phyloP scores from a whole-genome alignment of 1,284 basidiomycete genomes.

The Pseudozyma tsukubaensis region DNA sequence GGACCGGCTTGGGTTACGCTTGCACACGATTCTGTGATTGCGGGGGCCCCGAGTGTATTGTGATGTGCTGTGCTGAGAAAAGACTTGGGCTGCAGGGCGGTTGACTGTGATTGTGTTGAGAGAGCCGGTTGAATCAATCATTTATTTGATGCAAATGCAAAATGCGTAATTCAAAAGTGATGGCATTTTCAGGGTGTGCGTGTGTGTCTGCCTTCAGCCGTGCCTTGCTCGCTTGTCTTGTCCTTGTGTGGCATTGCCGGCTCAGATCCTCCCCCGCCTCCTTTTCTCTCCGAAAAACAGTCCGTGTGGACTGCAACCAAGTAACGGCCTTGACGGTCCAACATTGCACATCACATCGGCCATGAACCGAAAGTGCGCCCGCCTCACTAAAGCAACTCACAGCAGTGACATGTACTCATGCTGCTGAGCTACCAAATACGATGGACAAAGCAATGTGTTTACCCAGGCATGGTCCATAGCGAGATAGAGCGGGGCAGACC shows the following conservation, averaged over 20 bases:
- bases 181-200: not conserved
- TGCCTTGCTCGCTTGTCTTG: too few species aligned
- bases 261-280: not conserved
- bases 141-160: not conserved
- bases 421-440: too few species aligned
- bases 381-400: too few species aligned
- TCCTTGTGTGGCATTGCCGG: too few species aligned
- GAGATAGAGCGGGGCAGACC: slow-evolving; percentile 14
- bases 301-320: not conserved
- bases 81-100: not conserved
- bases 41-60: slow-evolving; percentile 24
- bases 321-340: slow-evolving; percentile 30
- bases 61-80: not conserved
- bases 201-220: too few species aligned
- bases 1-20: not conserved
- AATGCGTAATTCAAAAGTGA: not conserved
- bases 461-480: too few species aligned
- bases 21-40: not conserved
- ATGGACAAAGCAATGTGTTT: too few species aligned
- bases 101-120: not conserved
- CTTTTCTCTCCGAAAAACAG: not conserved
- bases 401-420: too few species aligned
- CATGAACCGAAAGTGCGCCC: too few species aligned
- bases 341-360: not conserved
- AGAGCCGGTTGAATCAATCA: slow-evolving; percentile 1